A percentile compares a stretch with the other conserved stretches of the same genome.
Evolutionary conservation across 163 green algal species (phyloP).

Genomic region (Chlorella variabilis): DNA sequence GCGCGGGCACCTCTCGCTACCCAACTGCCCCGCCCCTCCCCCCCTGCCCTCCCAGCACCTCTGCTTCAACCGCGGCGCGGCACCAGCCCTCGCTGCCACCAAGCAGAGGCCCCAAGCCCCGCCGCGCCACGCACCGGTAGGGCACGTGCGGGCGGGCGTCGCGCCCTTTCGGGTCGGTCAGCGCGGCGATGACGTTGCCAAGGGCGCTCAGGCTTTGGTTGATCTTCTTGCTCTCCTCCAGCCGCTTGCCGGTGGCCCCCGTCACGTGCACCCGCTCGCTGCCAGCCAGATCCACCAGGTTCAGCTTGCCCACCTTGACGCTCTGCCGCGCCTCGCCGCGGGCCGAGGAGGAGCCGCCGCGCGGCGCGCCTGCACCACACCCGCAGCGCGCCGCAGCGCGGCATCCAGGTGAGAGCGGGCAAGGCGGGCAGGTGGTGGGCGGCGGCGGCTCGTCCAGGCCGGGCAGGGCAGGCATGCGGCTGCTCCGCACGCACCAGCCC

Average conservation of each 20-base stretch:
- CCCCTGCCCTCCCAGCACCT: no score
- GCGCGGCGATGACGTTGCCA: conserved; percentile 96
- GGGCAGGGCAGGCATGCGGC: no score
- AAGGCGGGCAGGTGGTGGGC: no score
- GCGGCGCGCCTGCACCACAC: conserved; percentile 49
- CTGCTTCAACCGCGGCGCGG: no score
- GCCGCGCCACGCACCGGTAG: conserved; percentile 81
- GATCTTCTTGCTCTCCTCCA: conserved; percentile 99
- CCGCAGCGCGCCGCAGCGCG: no score
- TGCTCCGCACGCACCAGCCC: no score
- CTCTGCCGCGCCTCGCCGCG: conserved; percentile 52
- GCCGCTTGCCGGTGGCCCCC: conserved; percentile 85
- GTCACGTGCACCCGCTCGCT: conserved; percentile 94
- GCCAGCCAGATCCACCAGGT: conserved; percentile 97
- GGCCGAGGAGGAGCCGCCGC: conserved; percentile 17
- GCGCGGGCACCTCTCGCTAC: no score
- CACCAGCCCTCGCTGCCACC: no score
- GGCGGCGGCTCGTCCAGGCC: no score
- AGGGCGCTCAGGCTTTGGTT: conserved; percentile 93
- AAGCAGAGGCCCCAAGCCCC: no score
- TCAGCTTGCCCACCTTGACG: conserved; percentile 92
- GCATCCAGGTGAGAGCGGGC: no score
- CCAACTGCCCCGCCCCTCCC: no score
- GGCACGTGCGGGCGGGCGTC: conserved; percentile 83
- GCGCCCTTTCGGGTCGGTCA: conserved; percentile 81